Conservation (phyloP, 257 asterid species). For the Solanum appendiculatum region DNA sequence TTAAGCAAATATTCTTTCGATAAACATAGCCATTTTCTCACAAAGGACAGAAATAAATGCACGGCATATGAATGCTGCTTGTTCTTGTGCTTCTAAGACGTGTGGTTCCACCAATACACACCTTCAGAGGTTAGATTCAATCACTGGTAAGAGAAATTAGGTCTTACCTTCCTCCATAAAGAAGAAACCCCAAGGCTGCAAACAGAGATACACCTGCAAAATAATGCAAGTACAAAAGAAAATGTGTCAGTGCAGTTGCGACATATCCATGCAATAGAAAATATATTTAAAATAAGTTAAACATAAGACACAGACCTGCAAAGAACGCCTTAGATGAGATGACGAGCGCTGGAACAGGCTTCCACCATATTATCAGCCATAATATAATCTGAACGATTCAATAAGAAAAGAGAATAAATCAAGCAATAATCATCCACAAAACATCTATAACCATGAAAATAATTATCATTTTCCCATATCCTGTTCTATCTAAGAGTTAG, state of each 20-base stretch:
- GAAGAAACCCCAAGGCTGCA: constrained; percentile 93
- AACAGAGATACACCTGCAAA: constrained; percentile 73
- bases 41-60: neutral
- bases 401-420: constrained; percentile 4
- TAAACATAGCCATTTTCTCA: neutral
- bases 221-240: constrained; percentile 12
- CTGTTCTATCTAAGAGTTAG: neutral
- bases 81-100: neutral
- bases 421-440: neutral
- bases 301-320: constrained; percentile 51
- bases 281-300: neutral
- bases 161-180: constrained; percentile 95
- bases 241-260: neutral
- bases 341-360: constrained; percentile 50
- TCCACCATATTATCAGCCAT: constrained; percentile 92
- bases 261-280: neutral
- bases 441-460: neutral
- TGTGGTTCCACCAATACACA: neutral
- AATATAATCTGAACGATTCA: constrained; percentile 44
- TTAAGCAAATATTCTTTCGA: neutral
- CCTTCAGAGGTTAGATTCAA: neutral
- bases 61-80: neutral
- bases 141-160: neutral
- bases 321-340: constrained; percentile 81
- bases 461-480: neutral